phyloP scores from a whole-genome alignment of 768 basidiomycete species.

The Suillus subalutaceus region DNA sequence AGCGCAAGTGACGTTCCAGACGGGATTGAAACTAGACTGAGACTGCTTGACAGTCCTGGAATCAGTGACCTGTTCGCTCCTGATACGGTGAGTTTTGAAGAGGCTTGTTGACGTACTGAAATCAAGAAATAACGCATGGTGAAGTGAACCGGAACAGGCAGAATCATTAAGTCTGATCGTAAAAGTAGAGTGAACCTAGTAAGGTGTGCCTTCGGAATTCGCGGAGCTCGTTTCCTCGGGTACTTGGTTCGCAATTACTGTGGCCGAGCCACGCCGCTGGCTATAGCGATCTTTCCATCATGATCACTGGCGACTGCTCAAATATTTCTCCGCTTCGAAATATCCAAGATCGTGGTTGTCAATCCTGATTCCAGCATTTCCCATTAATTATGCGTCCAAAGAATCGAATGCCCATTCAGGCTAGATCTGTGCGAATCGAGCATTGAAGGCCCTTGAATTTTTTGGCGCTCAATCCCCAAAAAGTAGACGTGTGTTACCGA shows the following conservation, averaged over 20 bases:
- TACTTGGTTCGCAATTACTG: constrained; percentile 28
- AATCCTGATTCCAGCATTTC: constrained; percentile 36
- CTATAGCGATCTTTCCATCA: constrained; percentile 39
- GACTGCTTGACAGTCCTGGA: constrained; percentile 17
- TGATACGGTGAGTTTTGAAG: constrained; percentile 28
- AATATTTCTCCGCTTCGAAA: constrained; percentile 49
- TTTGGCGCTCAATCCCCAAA: constrained; percentile 29
- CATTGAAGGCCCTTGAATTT: constrained; percentile 22
- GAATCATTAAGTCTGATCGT: constrained; percentile 37
- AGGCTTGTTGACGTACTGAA: constrained; percentile 30
- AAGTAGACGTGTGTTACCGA: constrained; percentile 30
- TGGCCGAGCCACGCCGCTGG: constrained; percentile 33
- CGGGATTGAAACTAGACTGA: constrained; percentile 31
- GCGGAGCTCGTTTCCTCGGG: constrained; percentile 35
- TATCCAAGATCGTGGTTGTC: constrained; percentile 44
- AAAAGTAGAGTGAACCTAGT: constrained; percentile 26
- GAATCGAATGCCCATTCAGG: constrained; percentile 49
- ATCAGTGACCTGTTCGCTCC: constrained; percentile 21
- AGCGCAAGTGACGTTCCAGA: constrained; percentile 30
- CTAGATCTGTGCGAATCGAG: constrained; percentile 34
- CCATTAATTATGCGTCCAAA: constrained; percentile 46
- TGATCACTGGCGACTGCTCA: constrained; percentile 34
- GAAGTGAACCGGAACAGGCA: constrained; percentile 28
- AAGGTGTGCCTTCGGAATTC: constrained; percentile 28
- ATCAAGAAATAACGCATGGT: constrained; percentile 35